These are phyloP conservation scores for Aspergillus sclerotioniger DNA, from an alignment of 495 filamentous ascomycete genomes.

Conservation along the genomic window DNA sequence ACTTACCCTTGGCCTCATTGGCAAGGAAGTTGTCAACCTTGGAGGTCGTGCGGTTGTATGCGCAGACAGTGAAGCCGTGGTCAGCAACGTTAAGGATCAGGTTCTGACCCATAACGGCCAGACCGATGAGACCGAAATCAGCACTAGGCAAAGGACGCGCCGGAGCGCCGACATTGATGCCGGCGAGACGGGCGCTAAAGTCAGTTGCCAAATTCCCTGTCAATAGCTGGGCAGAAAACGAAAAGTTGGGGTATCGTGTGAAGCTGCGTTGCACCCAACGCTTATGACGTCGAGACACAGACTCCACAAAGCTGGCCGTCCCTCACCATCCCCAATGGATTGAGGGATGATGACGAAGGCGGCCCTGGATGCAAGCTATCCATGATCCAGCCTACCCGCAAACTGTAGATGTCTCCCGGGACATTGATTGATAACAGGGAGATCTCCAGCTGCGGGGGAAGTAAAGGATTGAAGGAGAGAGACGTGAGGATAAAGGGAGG, in stretches of 20 bases:
- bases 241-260: background rate
- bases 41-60: slow-evolving; percentile 94
- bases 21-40: slow-evolving; percentile 96
- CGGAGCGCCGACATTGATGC: slow-evolving; percentile 72
- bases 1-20: slow-evolving; percentile 85
- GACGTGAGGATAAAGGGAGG: background rate
- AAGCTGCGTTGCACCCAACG: slow-evolving; percentile 1
- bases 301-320: background rate
- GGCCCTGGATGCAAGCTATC: background rate
- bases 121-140: slow-evolving; percentile 98
- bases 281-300: background rate
- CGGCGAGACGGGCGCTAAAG: slow-evolving; percentile 81
- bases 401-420: background rate
- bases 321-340: background rate
- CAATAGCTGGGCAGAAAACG: slow-evolving; percentile 28
- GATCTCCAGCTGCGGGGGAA: background rate
- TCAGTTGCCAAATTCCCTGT: slow-evolving; percentile 56
- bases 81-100: slow-evolving; percentile 98
- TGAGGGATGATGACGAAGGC: slow-evolving; percentile 2
- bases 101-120: slow-evolving; percentile 99
- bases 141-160: slow-evolving; percentile 56
- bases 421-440: background rate
- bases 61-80: slow-evolving; percentile 92
- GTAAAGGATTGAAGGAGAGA: background rate
- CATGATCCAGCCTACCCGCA: background rate